A percentile compares a stretch with the other conserved stretches of the same genome.
Conservation (phyloP, 305 asterid species). For the Fraxinus sp. region DNA sequence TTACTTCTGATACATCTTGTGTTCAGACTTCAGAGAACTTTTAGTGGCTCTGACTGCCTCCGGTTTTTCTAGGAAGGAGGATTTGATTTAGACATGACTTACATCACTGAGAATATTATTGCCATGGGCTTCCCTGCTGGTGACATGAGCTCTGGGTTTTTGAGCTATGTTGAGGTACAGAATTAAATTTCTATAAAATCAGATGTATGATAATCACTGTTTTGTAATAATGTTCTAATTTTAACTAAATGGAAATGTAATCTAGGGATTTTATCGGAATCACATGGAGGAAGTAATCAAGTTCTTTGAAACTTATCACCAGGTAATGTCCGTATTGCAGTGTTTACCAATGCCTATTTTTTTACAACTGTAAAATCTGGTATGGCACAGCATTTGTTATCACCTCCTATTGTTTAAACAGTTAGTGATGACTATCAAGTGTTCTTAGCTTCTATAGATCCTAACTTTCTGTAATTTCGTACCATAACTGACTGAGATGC, state of each 20-base stretch:
- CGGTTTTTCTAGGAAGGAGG: slow-evolving; percentile 77
- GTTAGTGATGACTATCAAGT: background rate
- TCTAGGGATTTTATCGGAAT: slow-evolving; percentile 91
- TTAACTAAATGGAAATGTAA: slow-evolving; percentile 33
- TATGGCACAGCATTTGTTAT: slow-evolving; percentile 1
- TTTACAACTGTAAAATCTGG: background rate
- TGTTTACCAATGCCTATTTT: slow-evolving; percentile 8
- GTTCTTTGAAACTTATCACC: slow-evolving; percentile 93
- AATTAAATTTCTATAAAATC: slow-evolving; percentile 17
- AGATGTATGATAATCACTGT: background rate
- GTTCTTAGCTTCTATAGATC: slow-evolving; percentile 1
- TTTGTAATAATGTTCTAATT: slow-evolving; percentile 24
- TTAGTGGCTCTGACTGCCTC: slow-evolving; percentile 11
- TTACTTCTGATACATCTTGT: slow-evolving; percentile 6
- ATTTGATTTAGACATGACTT: slow-evolving; percentile 97
- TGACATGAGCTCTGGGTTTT: slow-evolving; percentile 96
- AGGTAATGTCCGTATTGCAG: slow-evolving; percentile 46
- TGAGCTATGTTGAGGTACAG: slow-evolving; percentile 93
- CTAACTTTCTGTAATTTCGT: slow-evolving; percentile 5
- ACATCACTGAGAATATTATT: slow-evolving; percentile 96
- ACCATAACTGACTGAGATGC: slow-evolving; percentile 7
- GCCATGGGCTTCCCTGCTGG: slow-evolving; percentile 99
- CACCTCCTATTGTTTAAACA: slow-evolving; percentile 7
- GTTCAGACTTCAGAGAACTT: background rate
- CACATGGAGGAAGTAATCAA: slow-evolving; percentile 99